phyloP scores from a whole-genome alignment of 768 basidiomycete species.

The Tylopilus sp. region DNA sequence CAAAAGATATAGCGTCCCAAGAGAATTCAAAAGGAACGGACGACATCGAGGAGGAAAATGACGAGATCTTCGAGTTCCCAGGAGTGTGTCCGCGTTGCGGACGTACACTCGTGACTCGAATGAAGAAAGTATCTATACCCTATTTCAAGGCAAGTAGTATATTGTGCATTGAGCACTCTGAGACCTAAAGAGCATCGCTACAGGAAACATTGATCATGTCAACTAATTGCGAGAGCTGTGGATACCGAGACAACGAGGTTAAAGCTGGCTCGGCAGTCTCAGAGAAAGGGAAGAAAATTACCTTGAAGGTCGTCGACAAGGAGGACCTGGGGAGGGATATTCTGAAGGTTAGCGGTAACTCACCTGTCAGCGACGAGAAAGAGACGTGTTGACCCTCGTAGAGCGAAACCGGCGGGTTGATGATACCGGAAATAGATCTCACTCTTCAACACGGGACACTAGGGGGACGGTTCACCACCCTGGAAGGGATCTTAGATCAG shows the following conservation, averaged over 20 bases:
- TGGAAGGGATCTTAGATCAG: conserved; percentile 93
- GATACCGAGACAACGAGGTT: conserved; percentile 97
- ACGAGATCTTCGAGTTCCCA: conserved; percentile 88
- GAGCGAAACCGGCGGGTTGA: conserved; percentile 91
- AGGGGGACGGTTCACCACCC: conserved; percentile 95
- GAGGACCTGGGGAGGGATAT: conserved; percentile 94
- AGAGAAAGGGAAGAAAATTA: conserved; percentile 80
- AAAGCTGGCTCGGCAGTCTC: conserved; percentile 93
- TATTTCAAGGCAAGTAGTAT: conserved; percentile 78
- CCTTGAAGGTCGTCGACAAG: conserved; percentile 77
- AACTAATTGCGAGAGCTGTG: conserved; percentile 92
- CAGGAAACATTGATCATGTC: conserved; percentile 98
- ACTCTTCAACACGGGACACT: conserved; percentile 89
- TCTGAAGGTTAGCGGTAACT: conserved; percentile 73
- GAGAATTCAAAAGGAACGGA: conserved; percentile 15
- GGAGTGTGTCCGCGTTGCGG: conserved; percentile 89
- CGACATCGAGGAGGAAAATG: conserved; percentile 47
- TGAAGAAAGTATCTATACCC: conserved; percentile 96
- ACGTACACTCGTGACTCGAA: conserved; percentile 75
- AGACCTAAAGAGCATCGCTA: neutral
- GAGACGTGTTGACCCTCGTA: conserved; percentile 29
- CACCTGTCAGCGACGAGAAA: conserved; percentile 22
- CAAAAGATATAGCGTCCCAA: neutral
- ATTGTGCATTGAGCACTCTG: neutral
- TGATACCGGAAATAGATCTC: conserved; percentile 93